Base-by-base conservation (phyloP, 2,329 filamentous ascomycete genomes). In the Fusarium sp. region DNA sequence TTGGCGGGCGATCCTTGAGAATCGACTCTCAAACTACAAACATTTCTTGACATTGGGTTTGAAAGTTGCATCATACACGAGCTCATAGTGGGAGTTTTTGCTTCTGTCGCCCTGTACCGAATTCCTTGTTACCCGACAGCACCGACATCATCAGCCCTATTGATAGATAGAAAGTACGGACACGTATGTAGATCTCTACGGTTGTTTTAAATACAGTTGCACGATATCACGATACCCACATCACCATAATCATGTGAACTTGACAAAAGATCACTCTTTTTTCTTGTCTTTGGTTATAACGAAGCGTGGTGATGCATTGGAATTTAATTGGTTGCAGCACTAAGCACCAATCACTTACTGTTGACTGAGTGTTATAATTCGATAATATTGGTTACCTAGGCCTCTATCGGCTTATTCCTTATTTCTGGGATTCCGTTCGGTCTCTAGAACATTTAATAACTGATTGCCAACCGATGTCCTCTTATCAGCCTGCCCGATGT, bases 241-340 rank as follows among this genome's bases (percentile, higher is more conserved):
- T 33, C 33, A n/a, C 23, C 8, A 18, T 41, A 37, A 60, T 65
- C 54, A 60, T 65, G 62, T 65, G 61, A 33, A 47, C 30, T 40
- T 30, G 34, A 26, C 36, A 36, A 34, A n/a, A 31, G 31, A 42
- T 20, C 34, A 57, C 16, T 15, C 20, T 28, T 20, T 40, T n/a
- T 28, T 20, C 46, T 16, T 23, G 23, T 18, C 33, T 46, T 41
- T 36, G 13, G 13, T 41, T 40, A 26, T 28, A 50, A 15, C 15
- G 18, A 41, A 53, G 42, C 61, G 53, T 65, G 62, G 34, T 42
- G 61, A 23, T 33, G 47, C 42, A 6, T 47, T 28, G 13, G 23
- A 42, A 40, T 13, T 26, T 51, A 41, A 65, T 45, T 65, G 62
- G 62, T 33, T 60, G 16, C 23, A 28, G 50, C 16, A 13, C 8